A percentile compares a stretch with the other conserved stretches of the same genome.
phyloP scores from a whole-genome alignment of 805 yeast species.

The Suhomyces prunicola region DNA sequence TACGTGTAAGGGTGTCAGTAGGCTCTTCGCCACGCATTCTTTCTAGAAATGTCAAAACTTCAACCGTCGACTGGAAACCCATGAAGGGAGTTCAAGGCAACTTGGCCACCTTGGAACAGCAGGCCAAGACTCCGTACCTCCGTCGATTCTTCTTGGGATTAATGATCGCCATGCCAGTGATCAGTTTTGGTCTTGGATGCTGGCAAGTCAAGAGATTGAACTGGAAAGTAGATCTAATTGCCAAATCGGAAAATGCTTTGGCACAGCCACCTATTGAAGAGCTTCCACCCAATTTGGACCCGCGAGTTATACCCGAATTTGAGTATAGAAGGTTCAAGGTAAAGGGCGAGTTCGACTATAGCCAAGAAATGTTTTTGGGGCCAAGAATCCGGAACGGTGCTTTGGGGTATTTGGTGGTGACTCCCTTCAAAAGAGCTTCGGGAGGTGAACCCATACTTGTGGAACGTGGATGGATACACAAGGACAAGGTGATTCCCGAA shows the following conservation, averaged over 20 bases:
- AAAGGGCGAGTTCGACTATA: conserved; percentile 77
- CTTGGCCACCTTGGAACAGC: conserved; percentile 37
- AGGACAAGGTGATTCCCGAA: conserved; percentile 57
- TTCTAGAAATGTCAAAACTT: conserved; percentile 46
- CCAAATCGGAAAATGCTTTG: conserved; percentile 77
- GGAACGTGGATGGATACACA: conserved; percentile 90
- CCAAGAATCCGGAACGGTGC: conserved; percentile 70
- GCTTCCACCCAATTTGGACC: conserved; percentile 64
- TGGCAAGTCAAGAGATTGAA: conserved; percentile 87
- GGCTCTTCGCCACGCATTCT: not conserved
- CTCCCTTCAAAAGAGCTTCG: conserved; percentile 74
- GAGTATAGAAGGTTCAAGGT: conserved; percentile 79
- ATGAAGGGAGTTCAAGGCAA: conserved; percentile 47
- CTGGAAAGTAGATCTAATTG: conserved; percentile 86
- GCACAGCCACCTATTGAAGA: conserved; percentile 64
- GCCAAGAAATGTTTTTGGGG: conserved; percentile 87
- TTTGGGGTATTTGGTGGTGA: conserved; percentile 74
- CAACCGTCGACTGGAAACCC: conserved; percentile 84
- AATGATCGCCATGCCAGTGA: conserved; percentile 74
- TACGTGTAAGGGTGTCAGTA: not conserved
- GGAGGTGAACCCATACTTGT: conserved; percentile 77
- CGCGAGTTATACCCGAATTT: conserved; percentile 65
- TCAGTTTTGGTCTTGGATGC: conserved; percentile 81
- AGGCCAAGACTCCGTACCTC: conserved; percentile 32
- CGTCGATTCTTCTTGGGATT: conserved; percentile 43